A percentile compares a stretch with the other conserved stretches of the same genome.
Conservation (phyloP, 2,329 filamentous ascomycete species). For the Cercospora sp. region DNA sequence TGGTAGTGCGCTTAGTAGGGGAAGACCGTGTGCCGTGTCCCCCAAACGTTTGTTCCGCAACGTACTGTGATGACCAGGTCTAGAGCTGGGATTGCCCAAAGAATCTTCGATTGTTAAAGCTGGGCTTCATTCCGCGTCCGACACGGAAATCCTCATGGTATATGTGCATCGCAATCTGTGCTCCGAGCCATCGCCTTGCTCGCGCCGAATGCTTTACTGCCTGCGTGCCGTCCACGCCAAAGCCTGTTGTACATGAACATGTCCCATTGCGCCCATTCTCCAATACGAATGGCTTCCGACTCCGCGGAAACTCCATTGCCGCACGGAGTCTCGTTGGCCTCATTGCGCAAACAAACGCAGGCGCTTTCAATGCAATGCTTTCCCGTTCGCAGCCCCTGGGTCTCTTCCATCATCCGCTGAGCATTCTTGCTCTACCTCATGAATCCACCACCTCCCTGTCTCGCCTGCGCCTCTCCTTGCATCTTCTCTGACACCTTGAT, state of each 20-base stretch:
- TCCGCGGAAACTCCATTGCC: neutral
- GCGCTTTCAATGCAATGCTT: conserved; percentile 10
- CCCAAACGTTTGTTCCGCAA: neutral
- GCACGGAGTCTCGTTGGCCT: neutral
- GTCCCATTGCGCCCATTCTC: neutral
- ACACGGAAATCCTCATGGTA: conserved; percentile 12
- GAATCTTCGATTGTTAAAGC: neutral
- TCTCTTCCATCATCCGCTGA: neutral
- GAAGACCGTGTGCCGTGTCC: neutral
- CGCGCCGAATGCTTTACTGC: neutral
- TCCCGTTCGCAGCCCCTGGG: neutral
- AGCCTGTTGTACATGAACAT: conserved; percentile 7
- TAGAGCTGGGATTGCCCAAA: neutral
- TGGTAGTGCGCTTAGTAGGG: neutral
- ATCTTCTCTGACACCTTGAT: conserved; percentile 97
- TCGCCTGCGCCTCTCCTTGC: conserved; percentile 77
- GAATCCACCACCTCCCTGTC: conserved; percentile 57
- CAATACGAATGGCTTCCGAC: neutral
- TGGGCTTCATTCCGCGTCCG: neutral
- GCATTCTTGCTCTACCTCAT: conserved; percentile 24
- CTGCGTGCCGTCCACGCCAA: neutral
- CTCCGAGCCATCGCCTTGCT: neutral
- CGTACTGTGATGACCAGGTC: neutral
- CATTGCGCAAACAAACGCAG: neutral
- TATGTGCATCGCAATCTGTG: conserved; percentile 22